Percentiles rank a stretch among this genome's conserved stretches.
Conservation (phyloP, 441 rosid species). For the Arabidopsis hybrid region DNA sequence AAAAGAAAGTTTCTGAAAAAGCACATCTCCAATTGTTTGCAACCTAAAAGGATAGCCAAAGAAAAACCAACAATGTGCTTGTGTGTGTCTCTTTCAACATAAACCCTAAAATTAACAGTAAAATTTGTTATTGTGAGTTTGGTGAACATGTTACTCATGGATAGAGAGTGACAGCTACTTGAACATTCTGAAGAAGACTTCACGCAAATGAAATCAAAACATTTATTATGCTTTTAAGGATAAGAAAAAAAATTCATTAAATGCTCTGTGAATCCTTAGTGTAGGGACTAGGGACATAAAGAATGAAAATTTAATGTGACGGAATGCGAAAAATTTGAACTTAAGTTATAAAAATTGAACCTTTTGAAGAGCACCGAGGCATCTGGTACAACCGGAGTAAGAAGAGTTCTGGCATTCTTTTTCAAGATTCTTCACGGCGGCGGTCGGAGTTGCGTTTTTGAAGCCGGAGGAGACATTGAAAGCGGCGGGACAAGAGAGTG, state of each 20-base stretch:
- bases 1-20: constrained; percentile 43
- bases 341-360: constrained; percentile 40
- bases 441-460: constrained; percentile 88
- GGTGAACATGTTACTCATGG: constrained; percentile 14
- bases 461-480: constrained; percentile 73
- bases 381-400: constrained; percentile 91
- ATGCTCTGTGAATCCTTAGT: constrained; percentile 31
- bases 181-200: constrained; percentile 36
- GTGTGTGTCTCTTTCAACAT: constrained; percentile 31
- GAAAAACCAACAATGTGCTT: constrained; percentile 16
- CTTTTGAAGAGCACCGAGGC: constrained; percentile 97
- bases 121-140: neutral
- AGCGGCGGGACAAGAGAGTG: constrained; percentile 95
- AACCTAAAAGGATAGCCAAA: constrained; percentile 46
- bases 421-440: constrained; percentile 87
- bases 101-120: constrained; percentile 32
- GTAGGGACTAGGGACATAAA: constrained; percentile 14
- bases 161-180: constrained; percentile 35
- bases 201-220: constrained; percentile 35
- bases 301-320: constrained; percentile 20
- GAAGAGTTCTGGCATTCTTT: constrained; percentile 86
- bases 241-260: constrained; percentile 12
- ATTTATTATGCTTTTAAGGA: constrained; percentile 38
- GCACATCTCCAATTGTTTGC: constrained; percentile 45
- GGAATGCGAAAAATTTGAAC: neutral